Base-by-base conservation (phyloP, 2,329 filamentous ascomycete genomes). In the Neonectria neomacrospora region DNA sequence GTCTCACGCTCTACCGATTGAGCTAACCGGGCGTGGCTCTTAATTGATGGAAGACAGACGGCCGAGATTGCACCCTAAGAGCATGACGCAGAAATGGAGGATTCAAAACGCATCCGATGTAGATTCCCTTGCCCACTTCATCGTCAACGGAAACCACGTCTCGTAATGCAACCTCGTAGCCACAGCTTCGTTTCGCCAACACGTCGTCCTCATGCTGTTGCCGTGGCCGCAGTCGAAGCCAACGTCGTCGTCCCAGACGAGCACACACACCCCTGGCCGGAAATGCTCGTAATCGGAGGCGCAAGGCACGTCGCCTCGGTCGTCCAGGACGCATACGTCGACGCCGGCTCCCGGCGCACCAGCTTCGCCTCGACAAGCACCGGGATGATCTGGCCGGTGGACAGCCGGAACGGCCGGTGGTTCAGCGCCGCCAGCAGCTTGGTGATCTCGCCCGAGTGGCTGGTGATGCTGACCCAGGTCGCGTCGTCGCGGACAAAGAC, bases 351-450 rank as follows among this genome's bases (percentile, higher is more conserved):
- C n/a, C 72, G 65, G 5, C 63, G 51, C 0, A 80, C 61, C 45
- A 80, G 83, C 68, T 86, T 81, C 1, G 85, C 88, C 76, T 85
- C 87, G 34, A 92, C 85, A 1, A 92, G 81, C 2, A 90, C 88
- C 0, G 90, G 89, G 28, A 92, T 89, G 8, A 90, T 85, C 61
- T 88, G 85, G 9, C 90, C 90, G 0, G 90, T 93, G n/a, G 80
- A 81, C 12, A 92, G 79, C 2, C 79, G 75, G 73, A 92, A 92
- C 3, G 77, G 67, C n/a, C 84, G 83, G 70, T 92, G 90, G 54
- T 84, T 83, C 4, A 91, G 76, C 0, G 87, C 87, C 54, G 79
- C 71, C 3, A 89, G 80, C 23, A 88, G 76, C 57, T 78, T 81
- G 11, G 71, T 72, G 67, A 88, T 88, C 70, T 86, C 83, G 6